phyloP scores from a whole-genome alignment of 805 yeast genomes.

The Candida railenensis region DNA sequence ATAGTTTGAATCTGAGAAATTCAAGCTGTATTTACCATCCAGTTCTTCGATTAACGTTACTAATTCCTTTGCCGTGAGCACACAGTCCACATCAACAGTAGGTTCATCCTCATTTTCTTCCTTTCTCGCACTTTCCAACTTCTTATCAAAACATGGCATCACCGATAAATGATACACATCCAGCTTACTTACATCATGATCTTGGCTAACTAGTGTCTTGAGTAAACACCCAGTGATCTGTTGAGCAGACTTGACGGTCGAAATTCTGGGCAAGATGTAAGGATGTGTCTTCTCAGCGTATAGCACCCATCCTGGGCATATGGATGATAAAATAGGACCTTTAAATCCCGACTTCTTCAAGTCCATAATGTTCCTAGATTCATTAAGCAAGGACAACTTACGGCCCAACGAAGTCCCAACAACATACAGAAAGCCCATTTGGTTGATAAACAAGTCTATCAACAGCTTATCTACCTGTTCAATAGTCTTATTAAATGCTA shows the following conservation, averaged over 20 bases:
- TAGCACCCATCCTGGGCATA: conserved; percentile 96
- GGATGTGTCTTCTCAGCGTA: conserved; percentile 97
- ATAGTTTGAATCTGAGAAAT: neutral
- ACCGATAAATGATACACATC: conserved; percentile 76
- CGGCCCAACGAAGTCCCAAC: conserved; percentile 88
- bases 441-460: conserved; percentile 53
- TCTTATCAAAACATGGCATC: conserved; percentile 98
- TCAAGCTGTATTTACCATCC: conserved; percentile 20
- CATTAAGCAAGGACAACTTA: conserved; percentile 53
- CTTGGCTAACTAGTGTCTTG: conserved; percentile 48
- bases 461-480: conserved; percentile 61
- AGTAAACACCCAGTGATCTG: conserved; percentile 84
- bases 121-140: conserved; percentile 87
- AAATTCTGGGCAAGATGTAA: conserved; percentile 65
- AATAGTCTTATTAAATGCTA: conserved; percentile 55
- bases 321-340: conserved; percentile 63
- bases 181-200: conserved; percentile 21
- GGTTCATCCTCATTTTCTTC: conserved; percentile 45
- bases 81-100: conserved; percentile 80
- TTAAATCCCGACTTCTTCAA: conserved; percentile 28
- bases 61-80: conserved; percentile 86
- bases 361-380: conserved; percentile 42
- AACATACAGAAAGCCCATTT: conserved; percentile 67
- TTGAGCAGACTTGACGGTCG: conserved; percentile 85
- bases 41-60: conserved; percentile 64